Evolutionary conservation across 495 filamentous ascomycete species (phyloP), one percentile per base, ranked within the genome.

Genomic region (Lasiosphaeria miniovina): DNA sequence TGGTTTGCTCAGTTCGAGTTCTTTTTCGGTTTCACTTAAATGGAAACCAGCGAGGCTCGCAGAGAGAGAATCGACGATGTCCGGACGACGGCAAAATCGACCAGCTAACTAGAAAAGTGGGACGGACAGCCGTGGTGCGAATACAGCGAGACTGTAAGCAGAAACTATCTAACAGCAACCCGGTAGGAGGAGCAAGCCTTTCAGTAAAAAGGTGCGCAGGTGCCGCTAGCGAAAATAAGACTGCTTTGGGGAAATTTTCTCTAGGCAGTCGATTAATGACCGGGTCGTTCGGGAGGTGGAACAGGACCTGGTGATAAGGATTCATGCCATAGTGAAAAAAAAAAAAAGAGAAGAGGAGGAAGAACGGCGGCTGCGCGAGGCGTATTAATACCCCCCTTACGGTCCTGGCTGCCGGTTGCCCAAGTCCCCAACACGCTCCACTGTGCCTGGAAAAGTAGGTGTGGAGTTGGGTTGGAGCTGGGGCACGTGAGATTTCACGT

Each of bases 91-190:
- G 24, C 24, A 24, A 24, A 24, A 24, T 24, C 24, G 24, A 24
- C 24, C 24, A 24, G 24, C 24, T 24, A 24, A 24, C 24, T 24
- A 24, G 24, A 1, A 41, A 41, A 41, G 14, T 41, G 8, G 14
- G 8, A 41, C 38, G 14, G 14, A 41, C 8, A 41, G 38, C 8
- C 7, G 43, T 9, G 43, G 38, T 14, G 51, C 14, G 35, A 15
- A 54, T 24, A 7, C 38, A 40, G 36, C 17, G 32, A 12, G 36
- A 61, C 71, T 80, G 77, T 81, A 56, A 65, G 76, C 77, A 73
- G 75, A 68, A 70, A 71, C 77, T 80, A 81, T 81, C 78, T 80
- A 81, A 81, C 78, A 73, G 74, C 72, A 62, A 64, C 77, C 77
- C 74, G 72, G 74, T 75, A 67, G 58, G 60, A 53, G 17, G 6